Base-by-base conservation (phyloP, 2,329 filamentous ascomycete species). In the Ceratocystis ficicola region DNA sequence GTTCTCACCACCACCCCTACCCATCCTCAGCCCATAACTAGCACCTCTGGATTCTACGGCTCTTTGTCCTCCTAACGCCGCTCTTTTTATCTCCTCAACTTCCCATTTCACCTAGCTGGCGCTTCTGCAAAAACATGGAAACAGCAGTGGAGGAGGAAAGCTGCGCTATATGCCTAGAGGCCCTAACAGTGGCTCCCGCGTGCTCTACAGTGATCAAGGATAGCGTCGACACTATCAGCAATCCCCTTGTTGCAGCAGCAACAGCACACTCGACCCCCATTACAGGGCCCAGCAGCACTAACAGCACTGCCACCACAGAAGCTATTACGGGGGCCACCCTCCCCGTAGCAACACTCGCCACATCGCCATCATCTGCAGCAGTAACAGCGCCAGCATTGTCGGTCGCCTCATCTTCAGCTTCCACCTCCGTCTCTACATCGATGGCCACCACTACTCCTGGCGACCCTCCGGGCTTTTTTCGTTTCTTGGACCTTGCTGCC, bases 201-300 rank as follows among this genome's bases (percentile, higher is more conserved):
- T 36, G 32, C 52, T 50, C 28, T 59, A 62, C 52, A 60, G 59
- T 61, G 57, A 67, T 68, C 68, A 69, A 67, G 69, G 69, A 66
- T 69, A 68, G 66, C 69, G 69, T 61, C 68, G 70, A 70, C 68
- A 68, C 68, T 68, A 69, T 67, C 66, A 68, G 66, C 69, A 69
- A 69, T 69, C 70, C 68, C 68, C 63, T 66, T 57, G 62, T 67
- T 65, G 68, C 68, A 64, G 64, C 68, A 66, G 68, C 36, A 41
- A 41, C 36, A 12, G 36, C 36, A 15, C 36, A 41, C 36, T 41
- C 36, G 36, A 15, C 69, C 66, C 17, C 28, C 17, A 59, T 17
- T 30, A 32, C 15, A 30, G 28, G 28, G 30, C 12, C 5, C 8
- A 8, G 25, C 46, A 36, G 17, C 48, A 44, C 41, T 22, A 36